Evolutionary conservation across 2,329 filamentous ascomycete species (phyloP), one percentile per base, ranked within the genome.

Genomic region (Colletotrichum tofieldiae): DNA sequence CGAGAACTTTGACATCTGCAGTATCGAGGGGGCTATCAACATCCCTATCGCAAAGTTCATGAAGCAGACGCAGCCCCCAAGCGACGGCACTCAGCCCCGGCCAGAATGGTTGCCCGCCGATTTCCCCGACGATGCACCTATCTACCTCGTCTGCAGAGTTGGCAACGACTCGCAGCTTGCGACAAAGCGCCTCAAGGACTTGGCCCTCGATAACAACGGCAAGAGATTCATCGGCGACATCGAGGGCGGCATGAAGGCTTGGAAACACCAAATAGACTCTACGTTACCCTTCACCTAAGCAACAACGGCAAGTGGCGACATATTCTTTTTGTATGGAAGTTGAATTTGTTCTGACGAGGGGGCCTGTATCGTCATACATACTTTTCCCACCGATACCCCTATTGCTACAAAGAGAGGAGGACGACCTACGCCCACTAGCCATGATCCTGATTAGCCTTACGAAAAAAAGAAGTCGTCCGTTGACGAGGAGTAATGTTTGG

Each of bases 1-100:
- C 77, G 93, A 94, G 37, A 94, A 98, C 73, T 98, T 94, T 75
- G 92, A 93, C 20, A 91, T 98, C 55, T 95, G 93, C 74, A 91
- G 87, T 73, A 86, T 99, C 9, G 85, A 91, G 0, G 93, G 93
- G 0, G 94, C 94, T 35, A 83, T 97, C 62, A 98, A 94, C 76
- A 80, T 95, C 0, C 93, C 84, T 0, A 80, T 85, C 6, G 78
- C 81, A 32, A 77, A 90, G 0, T 93, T 92, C 77, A 93, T 90
- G 16, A 85, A 81, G 0, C 82, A 90, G 20, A 84, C 86, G 49
- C 56, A 76, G 51, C 64, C 67, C 20, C 72, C 68, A 52, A 72
- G 16, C 26, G 56, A 60, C 62, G 77, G 73, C 37, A 2, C 69
- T 4, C 64, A 77, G 11, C 75, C 75, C 39, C 73, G 77, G 5